Percentiles rank a stretch among this genome's conserved stretches.
These are phyloP conservation scores for Neonectria ditissima DNA, from an alignment of 2,329 filamentous ascomycete species.

Conservation along the genomic window DNA sequence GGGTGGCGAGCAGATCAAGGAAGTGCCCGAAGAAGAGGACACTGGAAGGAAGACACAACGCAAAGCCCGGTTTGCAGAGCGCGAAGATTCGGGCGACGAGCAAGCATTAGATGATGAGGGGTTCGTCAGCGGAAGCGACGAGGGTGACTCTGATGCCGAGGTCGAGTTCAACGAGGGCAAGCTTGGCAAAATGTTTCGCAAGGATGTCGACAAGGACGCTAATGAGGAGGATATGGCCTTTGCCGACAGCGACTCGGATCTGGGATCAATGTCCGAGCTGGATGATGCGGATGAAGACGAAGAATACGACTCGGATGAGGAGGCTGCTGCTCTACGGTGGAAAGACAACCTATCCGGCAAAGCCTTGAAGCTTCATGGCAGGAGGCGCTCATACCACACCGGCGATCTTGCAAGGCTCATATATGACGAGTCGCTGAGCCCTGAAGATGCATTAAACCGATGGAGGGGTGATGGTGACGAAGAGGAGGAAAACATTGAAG, in stretches of 20 bases:
- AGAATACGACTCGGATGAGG: conserved; percentile 71
- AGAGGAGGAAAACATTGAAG: conserved; percentile 69
- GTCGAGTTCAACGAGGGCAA: conserved; percentile 70
- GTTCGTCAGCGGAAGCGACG: conserved; percentile 65
- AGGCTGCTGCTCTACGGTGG: conserved; percentile 82
- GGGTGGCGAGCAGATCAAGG: conserved; percentile 76
- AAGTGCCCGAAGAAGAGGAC: conserved; percentile 65
- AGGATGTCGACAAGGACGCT: conserved; percentile 62
- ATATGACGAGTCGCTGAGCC: conserved; percentile 84
- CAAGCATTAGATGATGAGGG: conserved; percentile 64
- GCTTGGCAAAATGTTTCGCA: conserved; percentile 71
- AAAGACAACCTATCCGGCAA: conserved; percentile 87
- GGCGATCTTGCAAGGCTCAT: conserved; percentile 87
- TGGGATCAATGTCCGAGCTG: conserved; percentile 82
- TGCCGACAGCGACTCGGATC: conserved; percentile 95
- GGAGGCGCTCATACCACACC: conserved; percentile 79
- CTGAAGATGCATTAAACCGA: conserved; percentile 78
- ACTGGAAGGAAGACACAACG: conserved; percentile 71
- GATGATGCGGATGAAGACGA: conserved; percentile 61
- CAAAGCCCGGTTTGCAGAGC: conserved; percentile 67
- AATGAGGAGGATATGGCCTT: conserved; percentile 83
- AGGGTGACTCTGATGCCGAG: conserved; percentile 64
- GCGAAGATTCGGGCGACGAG: conserved; percentile 70
- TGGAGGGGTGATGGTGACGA: conserved; percentile 79
- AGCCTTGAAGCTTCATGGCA: conserved; percentile 77